These are phyloP conservation scores for Scheffersomyces segobiensis DNA, from an alignment of 1,139 yeast species.

Conservation along the genomic window DNA sequence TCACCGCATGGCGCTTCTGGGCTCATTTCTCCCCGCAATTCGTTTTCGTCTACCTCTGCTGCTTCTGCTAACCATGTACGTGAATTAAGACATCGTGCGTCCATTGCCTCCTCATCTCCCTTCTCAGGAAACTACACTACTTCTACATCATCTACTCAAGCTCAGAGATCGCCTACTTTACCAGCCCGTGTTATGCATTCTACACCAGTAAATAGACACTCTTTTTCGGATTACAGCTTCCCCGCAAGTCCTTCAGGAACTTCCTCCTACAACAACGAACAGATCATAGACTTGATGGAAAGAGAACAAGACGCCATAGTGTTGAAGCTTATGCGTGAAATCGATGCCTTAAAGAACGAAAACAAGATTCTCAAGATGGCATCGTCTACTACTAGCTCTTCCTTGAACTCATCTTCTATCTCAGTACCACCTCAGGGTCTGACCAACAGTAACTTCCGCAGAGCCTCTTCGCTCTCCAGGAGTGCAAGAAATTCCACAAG, in stretches of 20 bases:
- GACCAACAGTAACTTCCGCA: conserved; percentile 1
- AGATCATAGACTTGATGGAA: conserved; percentile 63
- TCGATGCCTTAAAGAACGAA: conserved; percentile 51
- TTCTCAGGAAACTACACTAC: conserved; percentile 11
- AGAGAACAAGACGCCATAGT: conserved; percentile 71
- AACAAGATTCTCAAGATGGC: conserved; percentile 32
- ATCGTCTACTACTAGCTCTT: conserved; percentile 1
- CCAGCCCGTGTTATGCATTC: conserved; percentile 10
- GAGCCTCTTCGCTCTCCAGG: conserved; percentile 11
- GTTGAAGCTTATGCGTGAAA: conserved; percentile 56
- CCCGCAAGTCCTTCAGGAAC: conserved; percentile 5
- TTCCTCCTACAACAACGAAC: conserved; percentile 27
- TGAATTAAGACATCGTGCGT: not conserved
- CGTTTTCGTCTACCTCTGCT: not conserved
- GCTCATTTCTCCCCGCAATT: conserved; percentile 3
- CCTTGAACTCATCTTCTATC: conserved; percentile 4
- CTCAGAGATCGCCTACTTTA: conserved; percentile 14
- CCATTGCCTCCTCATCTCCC: conserved; percentile 1
- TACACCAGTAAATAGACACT: conserved; percentile 7
- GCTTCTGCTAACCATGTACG: not conserved
- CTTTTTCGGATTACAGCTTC: conserved; percentile 10
- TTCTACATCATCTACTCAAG: conserved; percentile 7
- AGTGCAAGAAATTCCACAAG: conserved; percentile 3
- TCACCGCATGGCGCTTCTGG: conserved; percentile 9
- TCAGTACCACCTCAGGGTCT: not conserved